Evolutionary conservation across 176 grass and related monocot species (phyloP).

Genomic region (Oryza punctata): DNA sequence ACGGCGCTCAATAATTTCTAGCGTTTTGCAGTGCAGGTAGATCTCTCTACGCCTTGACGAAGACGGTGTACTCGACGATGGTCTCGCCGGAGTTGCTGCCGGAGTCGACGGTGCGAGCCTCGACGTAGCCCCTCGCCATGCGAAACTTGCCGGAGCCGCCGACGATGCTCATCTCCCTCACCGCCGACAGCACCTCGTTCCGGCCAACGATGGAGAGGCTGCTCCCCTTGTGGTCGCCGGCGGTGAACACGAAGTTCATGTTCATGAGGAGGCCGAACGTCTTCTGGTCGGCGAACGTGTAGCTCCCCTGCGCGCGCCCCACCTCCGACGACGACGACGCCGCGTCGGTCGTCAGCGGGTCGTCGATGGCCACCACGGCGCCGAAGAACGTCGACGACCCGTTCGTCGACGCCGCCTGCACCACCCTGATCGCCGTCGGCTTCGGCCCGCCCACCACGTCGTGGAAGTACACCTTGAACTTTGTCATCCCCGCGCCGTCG

Average conservation of each 20-base stretch:
- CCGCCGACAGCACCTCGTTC: conserved; percentile 45
- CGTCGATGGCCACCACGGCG: conserved; percentile 65
- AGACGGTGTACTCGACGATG: conserved; percentile 71
- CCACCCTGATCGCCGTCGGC: conserved; percentile 56
- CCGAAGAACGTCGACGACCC: conserved; percentile 56
- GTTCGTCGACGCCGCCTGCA: conserved; percentile 35
- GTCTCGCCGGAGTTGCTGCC: conserved; percentile 24
- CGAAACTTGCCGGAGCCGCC: conserved; percentile 72
- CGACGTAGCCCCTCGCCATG: conserved; percentile 53
- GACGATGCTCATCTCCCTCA: conserved; percentile 79
- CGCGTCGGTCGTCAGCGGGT: conserved; percentile 50
- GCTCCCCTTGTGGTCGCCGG: conserved; percentile 73
- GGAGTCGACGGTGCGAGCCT: conserved; percentile 44
- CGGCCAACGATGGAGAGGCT: conserved; percentile 52
- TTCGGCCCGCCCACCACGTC: conserved; percentile 45
- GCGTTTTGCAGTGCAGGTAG: too few species aligned
- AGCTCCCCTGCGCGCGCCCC: conserved; percentile 75
- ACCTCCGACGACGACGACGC: conserved; percentile 34
- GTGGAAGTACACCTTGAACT: conserved; percentile 68
- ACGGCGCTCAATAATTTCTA: not conserved
- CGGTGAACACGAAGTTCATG: conserved; percentile 80
- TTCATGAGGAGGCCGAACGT: conserved; percentile 54
- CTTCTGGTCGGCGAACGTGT: conserved; percentile 43
- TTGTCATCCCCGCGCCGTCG: conserved; percentile 13
- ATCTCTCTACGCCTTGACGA: conserved; percentile 25